Evolutionary conservation across 139 green algal genomes (phyloP).

Genomic region (Desmodesmus armatus): DNA sequence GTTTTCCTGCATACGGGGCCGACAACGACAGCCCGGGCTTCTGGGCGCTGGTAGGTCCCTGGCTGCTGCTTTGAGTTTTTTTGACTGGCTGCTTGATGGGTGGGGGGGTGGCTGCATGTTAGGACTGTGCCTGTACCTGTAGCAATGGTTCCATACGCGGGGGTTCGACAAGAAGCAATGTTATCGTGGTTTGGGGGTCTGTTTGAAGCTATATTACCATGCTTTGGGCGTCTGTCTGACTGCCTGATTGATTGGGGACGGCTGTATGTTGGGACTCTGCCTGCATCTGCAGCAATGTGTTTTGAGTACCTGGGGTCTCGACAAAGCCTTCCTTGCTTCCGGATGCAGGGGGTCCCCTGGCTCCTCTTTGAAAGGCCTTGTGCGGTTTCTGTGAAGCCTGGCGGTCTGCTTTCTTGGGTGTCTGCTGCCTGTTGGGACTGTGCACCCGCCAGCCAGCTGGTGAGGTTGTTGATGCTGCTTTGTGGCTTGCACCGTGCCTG

Average conservation of each 20-base stretch:
- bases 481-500: not conserved
- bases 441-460: not conserved
- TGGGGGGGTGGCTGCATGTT: too few species aligned
- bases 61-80: not conserved
- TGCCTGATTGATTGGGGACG: not conserved
- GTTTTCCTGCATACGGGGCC: not conserved
- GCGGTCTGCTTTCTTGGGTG: too few species aligned
- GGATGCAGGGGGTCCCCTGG: not conserved
- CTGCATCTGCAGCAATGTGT: too few species aligned
- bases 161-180: not conserved
- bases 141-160: not conserved
- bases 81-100: not conserved
- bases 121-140: not conserved
- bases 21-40: not conserved
- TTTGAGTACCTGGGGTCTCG: not conserved
- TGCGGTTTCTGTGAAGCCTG: too few species aligned
- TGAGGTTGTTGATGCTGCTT: not conserved
- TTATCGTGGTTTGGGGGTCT: not conserved
- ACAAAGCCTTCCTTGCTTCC: not conserved
- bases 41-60: conserved; percentile 8
- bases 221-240: not conserved
- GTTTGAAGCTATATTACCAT: not conserved
- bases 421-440: not conserved
- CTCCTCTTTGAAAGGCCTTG: too few species aligned
- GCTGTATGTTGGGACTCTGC: too few species aligned